phyloP scores from a whole-genome alignment of 106 monocot species.

The Hemerocallis citrina region DNA sequence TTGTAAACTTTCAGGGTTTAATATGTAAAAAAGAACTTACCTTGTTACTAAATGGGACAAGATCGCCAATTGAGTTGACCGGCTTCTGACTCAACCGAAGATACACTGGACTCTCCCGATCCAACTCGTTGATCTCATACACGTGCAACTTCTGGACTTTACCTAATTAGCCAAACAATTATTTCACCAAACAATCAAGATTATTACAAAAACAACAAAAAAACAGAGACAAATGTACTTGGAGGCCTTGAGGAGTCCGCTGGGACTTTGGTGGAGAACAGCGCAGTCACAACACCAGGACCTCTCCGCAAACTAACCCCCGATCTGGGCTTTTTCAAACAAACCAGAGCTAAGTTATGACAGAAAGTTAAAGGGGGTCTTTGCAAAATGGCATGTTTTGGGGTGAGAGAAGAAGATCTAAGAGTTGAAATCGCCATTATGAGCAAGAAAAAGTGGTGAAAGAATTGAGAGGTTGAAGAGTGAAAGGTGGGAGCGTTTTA shows the following conservation, averaged over 20 bases:
- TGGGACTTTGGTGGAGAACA: not conserved
- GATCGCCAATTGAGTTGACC: constrained; percentile 31
- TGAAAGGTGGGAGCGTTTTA: not conserved
- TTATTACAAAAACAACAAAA: not conserved
- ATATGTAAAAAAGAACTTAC: constrained; percentile 4
- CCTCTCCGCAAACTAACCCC: not conserved
- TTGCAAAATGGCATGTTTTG: not conserved
- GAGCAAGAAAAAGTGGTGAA: not conserved
- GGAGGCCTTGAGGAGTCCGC: not conserved
- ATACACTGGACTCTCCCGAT: constrained; percentile 41
- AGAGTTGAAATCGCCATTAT: constrained; percentile 8
- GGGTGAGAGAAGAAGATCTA: not conserved
- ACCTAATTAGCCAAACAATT: not conserved
- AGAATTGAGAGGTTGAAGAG: not conserved
- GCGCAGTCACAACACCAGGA: not conserved
- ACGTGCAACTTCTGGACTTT: constrained; percentile 37
- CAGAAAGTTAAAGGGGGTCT: not conserved
- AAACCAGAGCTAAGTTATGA: not conserved
- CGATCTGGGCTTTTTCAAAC: not conserved
- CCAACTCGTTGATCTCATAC: constrained; percentile 55
- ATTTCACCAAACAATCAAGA: not conserved
- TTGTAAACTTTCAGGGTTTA: too few species aligned
- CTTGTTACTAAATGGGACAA: constrained; percentile 45
- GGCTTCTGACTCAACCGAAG: constrained; percentile 36
- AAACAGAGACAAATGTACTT: not conserved